phyloP scores from a whole-genome alignment of 2,329 filamentous ascomycete species.

The Aspergillus aculeatinus region DNA sequence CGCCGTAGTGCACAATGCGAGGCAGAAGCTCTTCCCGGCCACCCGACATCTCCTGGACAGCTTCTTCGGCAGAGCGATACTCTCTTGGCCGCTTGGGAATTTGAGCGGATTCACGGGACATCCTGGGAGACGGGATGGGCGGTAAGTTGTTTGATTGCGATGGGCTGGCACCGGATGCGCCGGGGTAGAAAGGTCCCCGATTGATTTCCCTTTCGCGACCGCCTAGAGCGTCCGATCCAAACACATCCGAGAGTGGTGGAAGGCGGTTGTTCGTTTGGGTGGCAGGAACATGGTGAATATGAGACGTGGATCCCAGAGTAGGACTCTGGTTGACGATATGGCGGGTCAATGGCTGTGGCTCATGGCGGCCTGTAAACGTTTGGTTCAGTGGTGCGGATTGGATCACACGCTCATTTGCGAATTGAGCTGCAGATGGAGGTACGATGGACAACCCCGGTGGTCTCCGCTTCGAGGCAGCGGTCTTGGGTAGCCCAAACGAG shows the following conservation, averaged over 20 bases:
- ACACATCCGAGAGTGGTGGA: constrained; percentile 92
- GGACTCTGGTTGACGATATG: constrained; percentile 80
- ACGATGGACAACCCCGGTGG: constrained; percentile 88
- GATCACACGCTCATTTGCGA: constrained; percentile 90
- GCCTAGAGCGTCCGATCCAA: constrained; percentile 71
- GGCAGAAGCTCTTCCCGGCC: constrained; percentile 91
- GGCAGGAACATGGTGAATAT: constrained; percentile 87
- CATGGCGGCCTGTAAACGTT: constrained; percentile 88
- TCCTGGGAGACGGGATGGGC: constrained; percentile 74
- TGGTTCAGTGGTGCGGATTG: constrained; percentile 94
- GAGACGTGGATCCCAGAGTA: constrained; percentile 77
- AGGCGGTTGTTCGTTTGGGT: constrained; percentile 88
- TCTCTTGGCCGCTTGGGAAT: constrained; percentile 69
- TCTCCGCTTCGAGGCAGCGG: constrained; percentile 51
- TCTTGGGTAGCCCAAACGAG: constrained; percentile 38
- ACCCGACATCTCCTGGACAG: constrained; percentile 82
- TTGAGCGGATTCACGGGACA: constrained; percentile 56
- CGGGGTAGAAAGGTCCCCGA: constrained; percentile 46
- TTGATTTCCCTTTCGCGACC: constrained; percentile 37
- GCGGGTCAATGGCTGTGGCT: constrained; percentile 71
- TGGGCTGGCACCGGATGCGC: constrained; percentile 62
- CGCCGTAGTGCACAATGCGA: constrained; percentile 91
- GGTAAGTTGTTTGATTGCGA: constrained; percentile 64
- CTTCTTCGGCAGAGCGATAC: constrained; percentile 94
- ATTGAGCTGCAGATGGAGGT: constrained; percentile 87